A percentile compares a stretch with the other conserved stretches of the same genome.
phyloP scores from a whole-genome alignment of 1,284 basidiomycete species.

The Sanghuangporus weigelae region DNA sequence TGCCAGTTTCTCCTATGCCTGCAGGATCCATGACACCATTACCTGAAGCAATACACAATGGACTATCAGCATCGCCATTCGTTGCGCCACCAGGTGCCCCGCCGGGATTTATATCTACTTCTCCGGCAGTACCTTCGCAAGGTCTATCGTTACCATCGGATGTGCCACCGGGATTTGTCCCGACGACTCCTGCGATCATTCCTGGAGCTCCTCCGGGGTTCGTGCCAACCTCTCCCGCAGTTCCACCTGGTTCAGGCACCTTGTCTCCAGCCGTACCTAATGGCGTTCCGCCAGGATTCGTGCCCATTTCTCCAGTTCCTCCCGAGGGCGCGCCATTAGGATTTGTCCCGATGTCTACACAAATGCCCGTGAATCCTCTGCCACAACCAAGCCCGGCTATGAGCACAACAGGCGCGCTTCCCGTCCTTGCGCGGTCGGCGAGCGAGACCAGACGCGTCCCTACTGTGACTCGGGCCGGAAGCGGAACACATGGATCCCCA shows the following conservation, averaged over 20 bases:
- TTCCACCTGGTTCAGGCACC: neutral
- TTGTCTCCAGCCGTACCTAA: neutral
- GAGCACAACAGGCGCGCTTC: constrained; percentile 11
- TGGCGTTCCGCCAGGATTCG: neutral
- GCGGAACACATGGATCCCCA: neutral
- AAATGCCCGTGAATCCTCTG: neutral
- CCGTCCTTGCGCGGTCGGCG: constrained; percentile 5
- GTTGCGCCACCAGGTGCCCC: constrained; percentile 11
- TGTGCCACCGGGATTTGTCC: neutral
- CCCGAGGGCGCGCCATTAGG: constrained; percentile 4
- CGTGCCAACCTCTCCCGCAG: neutral
- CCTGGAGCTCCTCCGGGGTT: constrained; percentile 3
- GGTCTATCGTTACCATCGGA: neutral
- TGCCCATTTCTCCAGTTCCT: neutral
- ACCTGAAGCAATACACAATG: neutral
- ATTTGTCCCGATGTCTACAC: constrained; percentile 5
- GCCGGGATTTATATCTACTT: neutral
- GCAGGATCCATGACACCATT: neutral
- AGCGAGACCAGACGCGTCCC: neutral
- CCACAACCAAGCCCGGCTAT: constrained; percentile 1
- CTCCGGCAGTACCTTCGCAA: neutral
- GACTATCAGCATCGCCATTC: neutral
- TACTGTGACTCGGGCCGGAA: neutral
- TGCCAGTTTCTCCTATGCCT: constrained; percentile 2
- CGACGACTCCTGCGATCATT: neutral